Conservation (phyloP, 306 rosid species). For the Rosa rugosa region DNA sequence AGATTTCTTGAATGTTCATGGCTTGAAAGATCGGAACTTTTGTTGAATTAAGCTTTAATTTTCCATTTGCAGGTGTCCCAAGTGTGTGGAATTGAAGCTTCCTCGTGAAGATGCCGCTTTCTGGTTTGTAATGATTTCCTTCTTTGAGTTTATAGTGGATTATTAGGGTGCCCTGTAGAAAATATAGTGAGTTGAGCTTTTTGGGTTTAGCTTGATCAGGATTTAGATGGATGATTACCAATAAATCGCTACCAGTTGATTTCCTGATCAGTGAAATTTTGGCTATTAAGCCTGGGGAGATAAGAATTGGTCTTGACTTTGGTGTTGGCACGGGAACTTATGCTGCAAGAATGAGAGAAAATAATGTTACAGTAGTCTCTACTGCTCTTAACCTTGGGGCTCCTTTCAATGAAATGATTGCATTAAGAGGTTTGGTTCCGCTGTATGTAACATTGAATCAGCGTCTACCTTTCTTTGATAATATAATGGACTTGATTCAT, state of each 20-base stretch:
- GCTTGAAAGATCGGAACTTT: no score
- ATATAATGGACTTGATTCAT: conserved; percentile 89
- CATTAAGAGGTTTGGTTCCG: conserved; percentile 84
- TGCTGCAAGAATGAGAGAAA: conserved; percentile 93
- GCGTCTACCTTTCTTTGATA: conserved; percentile 81
- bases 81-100: no score
- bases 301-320: conserved; percentile 80
- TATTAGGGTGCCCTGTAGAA: no score
- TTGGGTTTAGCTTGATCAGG: no score
- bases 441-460: conserved; percentile 69
- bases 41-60: no score
- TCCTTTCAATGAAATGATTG: conserved; percentile 88
- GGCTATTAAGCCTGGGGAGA: conserved; percentile 53
- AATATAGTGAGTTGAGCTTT: no score
- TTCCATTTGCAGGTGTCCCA: no score
- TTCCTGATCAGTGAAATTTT: conserved; percentile 53
- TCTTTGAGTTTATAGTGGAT: no score
- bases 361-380: conserved; percentile 66
- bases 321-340: conserved; percentile 82
- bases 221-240: conserved; percentile 68
- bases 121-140: no score
- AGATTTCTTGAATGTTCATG: no score
- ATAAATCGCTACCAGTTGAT: conserved; percentile 49
- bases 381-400: conserved; percentile 91
- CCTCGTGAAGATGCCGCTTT: no score